Evolutionary conservation across 352 stramenopile species (phyloP).

Genomic region (Thalassiosira allenii): DNA sequence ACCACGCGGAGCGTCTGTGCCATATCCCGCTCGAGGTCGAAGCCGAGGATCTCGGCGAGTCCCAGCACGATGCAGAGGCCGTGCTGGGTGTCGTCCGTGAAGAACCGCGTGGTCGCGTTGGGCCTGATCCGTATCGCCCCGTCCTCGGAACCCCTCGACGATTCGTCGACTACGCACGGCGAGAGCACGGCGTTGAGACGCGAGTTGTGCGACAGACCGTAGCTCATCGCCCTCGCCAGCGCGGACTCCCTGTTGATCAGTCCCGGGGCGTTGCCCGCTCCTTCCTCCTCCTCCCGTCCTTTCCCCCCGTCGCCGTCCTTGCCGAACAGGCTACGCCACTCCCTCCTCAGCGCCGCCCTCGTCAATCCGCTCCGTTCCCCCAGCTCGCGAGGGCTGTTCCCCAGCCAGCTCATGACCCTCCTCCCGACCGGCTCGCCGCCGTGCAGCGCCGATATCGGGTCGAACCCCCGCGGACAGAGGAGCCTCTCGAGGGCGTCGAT

Average conservation of each 20-base stretch:
- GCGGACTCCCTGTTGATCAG: conserved; percentile 54
- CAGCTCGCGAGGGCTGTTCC: conserved; percentile 57
- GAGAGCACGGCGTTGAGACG: conserved; percentile 60
- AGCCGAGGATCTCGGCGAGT: conserved; percentile 58
- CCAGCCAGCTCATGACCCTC: conserved; percentile 55
- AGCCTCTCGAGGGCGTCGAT: conserved; percentile 60
- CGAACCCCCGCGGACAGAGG: conserved; percentile 49
- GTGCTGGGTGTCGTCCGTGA: conserved; percentile 63
- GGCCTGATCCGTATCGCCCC: conserved; percentile 61
- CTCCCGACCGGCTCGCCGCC: conserved; percentile 60
- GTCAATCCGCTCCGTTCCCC: conserved; percentile 59
- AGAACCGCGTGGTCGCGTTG: conserved; percentile 56
- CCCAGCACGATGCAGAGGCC: conserved; percentile 65
- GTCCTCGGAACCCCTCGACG: conserved; percentile 30
- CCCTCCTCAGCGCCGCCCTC: conserved; percentile 30
- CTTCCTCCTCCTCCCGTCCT: conserved; percentile 3
- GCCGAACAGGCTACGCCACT: conserved; percentile 37
- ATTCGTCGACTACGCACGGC: conserved; percentile 61
- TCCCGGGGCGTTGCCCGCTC: conserved; percentile 28
- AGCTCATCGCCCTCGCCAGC: conserved; percentile 54
- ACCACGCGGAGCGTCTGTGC: conserved; percentile 56
- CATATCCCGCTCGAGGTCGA: conserved; percentile 68
- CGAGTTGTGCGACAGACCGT: conserved; percentile 57
- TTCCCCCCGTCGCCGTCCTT: not conserved
- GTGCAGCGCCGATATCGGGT: conserved; percentile 62